Base-by-base conservation (phyloP, 2,329 filamentous ascomycete genomes). In the Kalmusia sp. region DNA sequence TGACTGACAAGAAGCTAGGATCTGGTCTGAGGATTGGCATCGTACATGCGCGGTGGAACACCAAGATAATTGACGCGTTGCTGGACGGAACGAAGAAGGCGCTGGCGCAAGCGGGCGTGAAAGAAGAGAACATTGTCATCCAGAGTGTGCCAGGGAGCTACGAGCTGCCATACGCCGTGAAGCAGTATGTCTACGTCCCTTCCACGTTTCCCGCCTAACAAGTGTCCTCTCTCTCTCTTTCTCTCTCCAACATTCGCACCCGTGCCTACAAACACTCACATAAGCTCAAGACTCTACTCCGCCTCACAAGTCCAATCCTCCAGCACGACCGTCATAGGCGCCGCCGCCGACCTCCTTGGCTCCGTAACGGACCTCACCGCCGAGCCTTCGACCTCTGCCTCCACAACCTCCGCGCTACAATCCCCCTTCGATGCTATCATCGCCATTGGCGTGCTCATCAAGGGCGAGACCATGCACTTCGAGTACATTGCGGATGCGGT, bases 381-480 rank as follows among this genome's bases (percentile, higher is more conserved):
- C 3, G 67, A 76, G 17, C 69, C 73, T 52, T 41, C 44, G 6
- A 8, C 35, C 11, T 49, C 50, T n/a, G 49, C 58, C 19, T 49
- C 62, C n/a, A 58, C 57, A 12, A 62, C 62, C 12, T 63, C 61
- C 51, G 63, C 31, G 67, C 80, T 57, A 77, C 83, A 52, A 78
- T 81, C 51, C 44, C 86, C 92, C 17, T 98, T 98, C 68, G 93
- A 98, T 72, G 95, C 95, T 58, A 87, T 99, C 59, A 93, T 99
- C 62, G 92, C 95, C 48, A 90, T 99, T 63, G 95, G 95, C 51
- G 93, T 96, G 51, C 85, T 99, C 56, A 97, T 99, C 80, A 99
- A 99, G 81, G 95, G 95, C 74, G 91, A 96, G 78, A 98, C 95
- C 6, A 97, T 97, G 92, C 95, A 99, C 79, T 99, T 99, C 70